Evolutionary conservation across 768 basidiomycete genomes (phyloP), one percentile per base, ranked within the genome.

Genomic region (Amanita brunnescens): DNA sequence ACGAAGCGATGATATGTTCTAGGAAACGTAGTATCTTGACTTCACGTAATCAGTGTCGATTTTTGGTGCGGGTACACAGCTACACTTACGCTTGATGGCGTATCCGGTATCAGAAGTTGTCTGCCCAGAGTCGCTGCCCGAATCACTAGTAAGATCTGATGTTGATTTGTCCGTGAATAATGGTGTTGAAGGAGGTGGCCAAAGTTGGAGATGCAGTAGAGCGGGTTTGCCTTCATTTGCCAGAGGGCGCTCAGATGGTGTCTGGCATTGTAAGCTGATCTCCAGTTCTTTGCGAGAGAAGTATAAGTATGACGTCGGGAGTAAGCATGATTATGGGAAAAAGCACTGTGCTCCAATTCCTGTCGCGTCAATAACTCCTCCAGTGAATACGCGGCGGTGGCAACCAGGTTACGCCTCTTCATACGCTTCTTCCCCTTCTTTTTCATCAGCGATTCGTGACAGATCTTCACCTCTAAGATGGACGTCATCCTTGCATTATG

Each of bases 391-490:
- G 66, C 64, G 0, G 75, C 70, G 0, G 67, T 73, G 0, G 79
- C 85, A 0, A 87, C 75, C 3, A 84, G 67, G 34, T 65, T 73
- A 1, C 74, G 72, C 59, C 73, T 80, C 58, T 77, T 80, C 21
- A 65, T 73, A 1, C 74, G 72, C 59, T 73, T 80, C 58, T 77
- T 80, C 21, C 67, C 62, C 61, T 81, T 85, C 63, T 81, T 78
- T 70, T 85, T 88, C 60, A 75, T 80, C 39, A 71, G 70, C 0
- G 84, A 73, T 16, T 70, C 72, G 48, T 81, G 71, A 66, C 78
- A 85, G 1, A 88, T 64, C 23, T 74, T 69, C 34, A 87, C 69
- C 12, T 78, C 75, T 32, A 85, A 55, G 18, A 58, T 59, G 0
- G 81, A 79, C 21, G 62, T 59, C 1, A 54, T 45, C 18, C 69